phyloP scores from a whole-genome alignment of 1,284 basidiomycete genomes.

The Microbotryum violaceum region DNA sequence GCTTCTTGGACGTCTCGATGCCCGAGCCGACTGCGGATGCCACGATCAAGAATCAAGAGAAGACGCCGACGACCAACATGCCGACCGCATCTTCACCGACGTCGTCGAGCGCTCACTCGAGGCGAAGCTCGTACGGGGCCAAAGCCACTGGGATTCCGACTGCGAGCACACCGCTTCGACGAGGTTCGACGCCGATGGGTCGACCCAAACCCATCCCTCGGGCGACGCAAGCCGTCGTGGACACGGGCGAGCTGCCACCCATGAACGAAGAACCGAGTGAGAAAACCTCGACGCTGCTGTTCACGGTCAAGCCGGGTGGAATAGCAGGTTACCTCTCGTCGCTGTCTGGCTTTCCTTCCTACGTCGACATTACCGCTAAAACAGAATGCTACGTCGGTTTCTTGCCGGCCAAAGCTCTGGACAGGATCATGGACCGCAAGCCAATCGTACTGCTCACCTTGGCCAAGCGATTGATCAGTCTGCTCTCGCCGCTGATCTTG shows the following conservation, averaged over 20 bases:
- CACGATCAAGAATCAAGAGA: conserved; percentile 1
- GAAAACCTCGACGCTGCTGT: conserved; percentile 48
- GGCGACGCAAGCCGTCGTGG: too few species aligned
- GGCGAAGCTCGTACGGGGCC: too few species aligned
- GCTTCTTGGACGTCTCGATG: conserved; percentile 84
- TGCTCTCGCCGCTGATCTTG: conserved; percentile 87
- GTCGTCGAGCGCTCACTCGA: too few species aligned
- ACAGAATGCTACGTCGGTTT: conserved; percentile 96
- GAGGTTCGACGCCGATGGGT: too few species aligned
- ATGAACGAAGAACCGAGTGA: not conserved
- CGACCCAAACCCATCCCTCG: too few species aligned
- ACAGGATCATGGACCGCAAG: conserved; percentile 80
- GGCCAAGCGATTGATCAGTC: conserved; percentile 88
- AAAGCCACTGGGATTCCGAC: too few species aligned
- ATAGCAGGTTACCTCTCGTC: conserved; percentile 98
- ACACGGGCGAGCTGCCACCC: too few species aligned
- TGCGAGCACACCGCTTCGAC: too few species aligned
- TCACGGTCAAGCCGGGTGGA: conserved; percentile 93
- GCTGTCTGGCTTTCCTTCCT: conserved; percentile 81
- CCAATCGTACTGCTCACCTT: conserved; percentile 92
- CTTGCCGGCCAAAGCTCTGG: conserved; percentile 77
- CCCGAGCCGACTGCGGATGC: conserved; percentile 46
- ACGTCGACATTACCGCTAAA: conserved; percentile 93
- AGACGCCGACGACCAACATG: not conserved
- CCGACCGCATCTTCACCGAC: not conserved